Evolutionary conservation across 2,329 filamentous ascomycete genomes (phyloP).

Genomic region (Stemphylium vesicarium): DNA sequence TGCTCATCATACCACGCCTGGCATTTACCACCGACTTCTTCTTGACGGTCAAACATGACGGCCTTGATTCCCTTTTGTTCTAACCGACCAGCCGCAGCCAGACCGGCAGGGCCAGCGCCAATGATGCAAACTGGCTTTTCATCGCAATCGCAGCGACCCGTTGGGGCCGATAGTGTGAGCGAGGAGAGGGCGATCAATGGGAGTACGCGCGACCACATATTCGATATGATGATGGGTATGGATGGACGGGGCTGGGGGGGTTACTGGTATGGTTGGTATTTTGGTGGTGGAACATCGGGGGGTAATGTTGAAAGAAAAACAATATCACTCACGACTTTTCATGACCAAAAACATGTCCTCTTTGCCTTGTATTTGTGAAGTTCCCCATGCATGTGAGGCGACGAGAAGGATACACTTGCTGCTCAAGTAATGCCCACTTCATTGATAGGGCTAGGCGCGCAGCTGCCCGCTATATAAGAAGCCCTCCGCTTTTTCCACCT

Average conservation of each 20-base stretch:
- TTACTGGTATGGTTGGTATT: background rate
- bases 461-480: too few relatives aligned
- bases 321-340: conserved; percentile 29
- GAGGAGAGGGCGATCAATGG: conserved; percentile 29
- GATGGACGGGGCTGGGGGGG: background rate
- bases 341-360: conserved; percentile 12
- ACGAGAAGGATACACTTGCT: too few relatives aligned
- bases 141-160: conserved; percentile 24
- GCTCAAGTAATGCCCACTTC: too few relatives aligned
- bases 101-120: conserved; percentile 46
- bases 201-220: conserved; percentile 32
- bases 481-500: too few relatives aligned
- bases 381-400: background rate
- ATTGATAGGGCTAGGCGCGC: too few relatives aligned
- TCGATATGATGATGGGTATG: background rate
- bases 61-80: conserved; percentile 45
- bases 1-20: conserved; percentile 47
- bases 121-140: conserved; percentile 47
- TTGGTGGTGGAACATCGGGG: conserved; percentile 2
- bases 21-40: conserved; percentile 47
- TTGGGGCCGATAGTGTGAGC: conserved; percentile 35
- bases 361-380: too few relatives aligned
- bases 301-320: conserved; percentile 10
- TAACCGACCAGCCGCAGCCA: conserved; percentile 43
- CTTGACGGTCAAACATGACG: conserved; percentile 46